Conservation (phyloP, 2,329 filamentous ascomycete species). For the Botrytis hyacinthi region DNA sequence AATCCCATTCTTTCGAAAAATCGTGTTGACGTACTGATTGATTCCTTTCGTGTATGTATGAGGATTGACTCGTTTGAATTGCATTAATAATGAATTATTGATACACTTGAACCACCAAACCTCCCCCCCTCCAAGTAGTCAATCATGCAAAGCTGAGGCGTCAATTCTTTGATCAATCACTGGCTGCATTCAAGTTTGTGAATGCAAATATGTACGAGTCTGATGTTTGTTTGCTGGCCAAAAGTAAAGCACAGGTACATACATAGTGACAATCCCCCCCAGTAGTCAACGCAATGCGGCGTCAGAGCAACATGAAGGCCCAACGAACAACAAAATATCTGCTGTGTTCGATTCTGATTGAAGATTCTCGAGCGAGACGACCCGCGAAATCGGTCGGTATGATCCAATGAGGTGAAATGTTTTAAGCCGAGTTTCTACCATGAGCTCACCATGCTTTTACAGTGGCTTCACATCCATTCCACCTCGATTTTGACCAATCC, state of each 20-base stretch:
- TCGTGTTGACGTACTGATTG: neutral
- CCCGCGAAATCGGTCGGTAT: slow-evolving; percentile 16
- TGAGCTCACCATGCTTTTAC: slow-evolving; percentile 19
- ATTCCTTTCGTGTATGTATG: slow-evolving; percentile 6
- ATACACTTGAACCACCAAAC: slow-evolving; percentile 9
- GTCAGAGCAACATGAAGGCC: slow-evolving; percentile 22
- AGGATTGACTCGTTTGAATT: slow-evolving; percentile 13
- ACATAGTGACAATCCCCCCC: slow-evolving; percentile 6
- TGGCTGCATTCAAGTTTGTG: slow-evolving; percentile 10
- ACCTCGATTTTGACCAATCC: slow-evolving; percentile 19
- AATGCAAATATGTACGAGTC: slow-evolving; percentile 15
- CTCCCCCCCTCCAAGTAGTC: neutral
- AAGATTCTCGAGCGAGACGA: slow-evolving; percentile 17
- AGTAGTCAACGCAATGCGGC: slow-evolving; percentile 22
- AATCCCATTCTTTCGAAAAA: neutral
- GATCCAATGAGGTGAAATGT: slow-evolving; percentile 11
- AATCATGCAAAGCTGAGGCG: neutral
- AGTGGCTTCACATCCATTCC: slow-evolving; percentile 14
- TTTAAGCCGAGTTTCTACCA: slow-evolving; percentile 15
- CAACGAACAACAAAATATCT: slow-evolving; percentile 23
- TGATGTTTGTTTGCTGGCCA: slow-evolving; percentile 22
- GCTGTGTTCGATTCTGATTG: slow-evolving; percentile 23
- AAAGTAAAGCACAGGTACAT: slow-evolving; percentile 19
- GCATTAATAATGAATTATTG: slow-evolving; percentile 3
- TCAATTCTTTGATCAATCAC: slow-evolving; percentile 1